Percentiles rank a stretch among this genome's conserved stretches.
phyloP scores from a whole-genome alignment of 2,329 filamentous ascomycete species.

The Remersonia thermophila region DNA sequence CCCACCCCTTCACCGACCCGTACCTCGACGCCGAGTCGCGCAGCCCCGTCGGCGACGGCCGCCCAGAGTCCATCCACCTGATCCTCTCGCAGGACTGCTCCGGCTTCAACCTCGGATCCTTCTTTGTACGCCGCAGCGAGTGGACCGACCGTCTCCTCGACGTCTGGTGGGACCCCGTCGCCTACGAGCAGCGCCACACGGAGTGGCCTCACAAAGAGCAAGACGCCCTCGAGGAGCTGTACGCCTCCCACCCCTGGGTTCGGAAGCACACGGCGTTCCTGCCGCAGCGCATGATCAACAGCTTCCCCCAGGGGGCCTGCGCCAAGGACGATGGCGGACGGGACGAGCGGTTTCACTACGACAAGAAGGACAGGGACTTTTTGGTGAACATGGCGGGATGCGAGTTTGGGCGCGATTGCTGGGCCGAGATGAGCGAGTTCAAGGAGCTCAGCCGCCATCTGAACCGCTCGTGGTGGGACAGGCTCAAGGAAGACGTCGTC shows the following conservation, averaged over 20 bases:
- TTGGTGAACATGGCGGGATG: conserved; percentile 98
- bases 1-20: conserved; percentile 60
- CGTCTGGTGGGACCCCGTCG: conserved; percentile 96
- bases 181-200: conserved; percentile 98
- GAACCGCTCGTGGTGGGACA: conserved; percentile 73
- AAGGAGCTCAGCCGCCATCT: conserved; percentile 82
- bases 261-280: conserved; percentile 80
- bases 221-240: conserved; percentile 85
- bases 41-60: conserved; percentile 65
- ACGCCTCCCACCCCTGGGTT: conserved; percentile 84
- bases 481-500: conserved; percentile 58
- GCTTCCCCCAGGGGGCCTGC: conserved; percentile 84
- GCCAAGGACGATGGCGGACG: conserved; percentile 51
- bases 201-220: conserved; percentile 99
- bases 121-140: conserved; percentile 72
- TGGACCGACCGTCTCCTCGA: conserved; percentile 91
- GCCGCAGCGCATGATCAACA: conserved; percentile 84
- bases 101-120: conserved; percentile 93
- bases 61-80: conserved; percentile 69
- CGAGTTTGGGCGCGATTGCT: conserved; percentile 93
- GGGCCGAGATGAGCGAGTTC: conserved; percentile 95
- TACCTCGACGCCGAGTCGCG: conserved; percentile 66
- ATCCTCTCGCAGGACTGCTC: conserved; percentile 86
- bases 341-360: conserved; percentile 73
- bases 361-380: conserved; percentile 76